Evolutionary conservation across 345 rosid genomes (phyloP).

Genomic region (Luvunga scandens): DNA sequence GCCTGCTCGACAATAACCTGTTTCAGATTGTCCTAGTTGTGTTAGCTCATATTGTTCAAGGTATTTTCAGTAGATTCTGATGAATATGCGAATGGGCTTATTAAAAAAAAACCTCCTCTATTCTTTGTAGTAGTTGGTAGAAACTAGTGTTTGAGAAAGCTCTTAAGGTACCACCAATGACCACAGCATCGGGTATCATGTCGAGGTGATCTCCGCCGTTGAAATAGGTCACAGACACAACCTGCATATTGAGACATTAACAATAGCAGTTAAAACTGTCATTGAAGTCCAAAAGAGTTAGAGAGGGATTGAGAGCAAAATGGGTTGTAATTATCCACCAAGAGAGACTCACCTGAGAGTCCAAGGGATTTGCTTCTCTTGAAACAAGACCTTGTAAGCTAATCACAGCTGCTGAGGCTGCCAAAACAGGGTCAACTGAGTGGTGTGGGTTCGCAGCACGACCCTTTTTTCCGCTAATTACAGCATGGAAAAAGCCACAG

Average conservation of each 20-base stretch:
- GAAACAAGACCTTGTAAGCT: slow-evolving; percentile 87
- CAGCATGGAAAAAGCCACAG: slow-evolving; percentile 79
- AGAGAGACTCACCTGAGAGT: slow-evolving; percentile 51
- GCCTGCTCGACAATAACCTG: slow-evolving; percentile 81
- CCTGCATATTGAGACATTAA: slow-evolving; percentile 30
- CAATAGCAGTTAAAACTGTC: not conserved
- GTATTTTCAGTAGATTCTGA: not conserved
- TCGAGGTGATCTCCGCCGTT: slow-evolving; percentile 58
- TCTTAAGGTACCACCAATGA: slow-evolving; percentile 73
- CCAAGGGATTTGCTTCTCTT: slow-evolving; percentile 84
- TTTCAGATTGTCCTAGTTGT: not conserved
- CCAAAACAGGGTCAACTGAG: slow-evolving; percentile 51
- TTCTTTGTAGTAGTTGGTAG: slow-evolving; percentile 61
- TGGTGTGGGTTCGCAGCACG: slow-evolving; percentile 23
- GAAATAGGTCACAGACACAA: slow-evolving; percentile 75
- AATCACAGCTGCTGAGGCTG: slow-evolving; percentile 73
- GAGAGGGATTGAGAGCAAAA: not conserved
- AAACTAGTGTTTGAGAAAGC: slow-evolving; percentile 77
- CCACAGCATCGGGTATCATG: slow-evolving; percentile 48
- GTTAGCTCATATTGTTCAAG: not conserved
- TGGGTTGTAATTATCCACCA: too few relatives aligned
- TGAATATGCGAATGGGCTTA: not conserved
- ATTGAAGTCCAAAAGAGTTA: not conserved
- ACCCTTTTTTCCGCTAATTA: slow-evolving; percentile 35
- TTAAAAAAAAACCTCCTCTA: slow-evolving; percentile 47